Percentiles rank a stretch among this genome's conserved stretches.
Evolutionary conservation across 768 basidiomycete genomes (phyloP).

Genomic region (Scleroderma citrinum): DNA sequence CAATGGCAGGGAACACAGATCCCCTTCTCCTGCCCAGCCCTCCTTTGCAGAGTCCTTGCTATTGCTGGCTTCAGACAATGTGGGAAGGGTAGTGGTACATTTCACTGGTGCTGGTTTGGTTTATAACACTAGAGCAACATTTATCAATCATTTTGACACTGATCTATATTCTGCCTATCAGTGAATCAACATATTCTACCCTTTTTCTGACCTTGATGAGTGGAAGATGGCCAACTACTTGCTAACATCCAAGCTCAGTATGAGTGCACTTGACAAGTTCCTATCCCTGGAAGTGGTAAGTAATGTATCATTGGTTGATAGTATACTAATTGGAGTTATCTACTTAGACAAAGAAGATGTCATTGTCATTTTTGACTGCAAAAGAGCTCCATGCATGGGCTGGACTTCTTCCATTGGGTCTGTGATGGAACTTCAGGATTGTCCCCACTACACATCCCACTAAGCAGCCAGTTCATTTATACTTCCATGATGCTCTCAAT

Average conservation of each 20-base stretch:
- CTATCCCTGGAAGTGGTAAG: conserved; percentile 23
- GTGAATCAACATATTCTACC: conserved; percentile 24
- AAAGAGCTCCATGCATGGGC: conserved; percentile 21
- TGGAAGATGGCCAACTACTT: conserved; percentile 31
- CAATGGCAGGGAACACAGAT: no score
- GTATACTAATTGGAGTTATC: conserved; percentile 8
- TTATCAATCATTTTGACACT: conserved; percentile 22
- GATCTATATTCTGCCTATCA: conserved; percentile 18
- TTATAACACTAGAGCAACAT: conserved; percentile 4
- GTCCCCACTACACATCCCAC: conserved; percentile 13
- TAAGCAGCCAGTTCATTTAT: conserved; percentile 18
- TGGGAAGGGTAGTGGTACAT: background rate
- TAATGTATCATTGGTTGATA: background rate
- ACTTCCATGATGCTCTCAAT: conserved; percentile 24
- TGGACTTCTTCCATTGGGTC: conserved; percentile 25
- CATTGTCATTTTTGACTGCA: conserved; percentile 22
- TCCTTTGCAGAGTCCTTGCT: background rate
- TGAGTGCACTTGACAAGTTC: conserved; percentile 24
- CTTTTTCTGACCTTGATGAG: conserved; percentile 25
- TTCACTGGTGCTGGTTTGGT: background rate
- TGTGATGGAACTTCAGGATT: conserved; percentile 16
- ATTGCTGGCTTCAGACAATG: background rate
- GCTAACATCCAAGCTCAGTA: conserved; percentile 21
- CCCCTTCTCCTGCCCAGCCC: background rate
- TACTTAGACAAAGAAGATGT: conserved; percentile 13